A percentile compares a stretch with the other conserved stretches of the same genome.
Evolutionary conservation across 2,329 filamentous ascomycete genomes (phyloP).

Genomic region (Fragosphaeria purpurea): DNA sequence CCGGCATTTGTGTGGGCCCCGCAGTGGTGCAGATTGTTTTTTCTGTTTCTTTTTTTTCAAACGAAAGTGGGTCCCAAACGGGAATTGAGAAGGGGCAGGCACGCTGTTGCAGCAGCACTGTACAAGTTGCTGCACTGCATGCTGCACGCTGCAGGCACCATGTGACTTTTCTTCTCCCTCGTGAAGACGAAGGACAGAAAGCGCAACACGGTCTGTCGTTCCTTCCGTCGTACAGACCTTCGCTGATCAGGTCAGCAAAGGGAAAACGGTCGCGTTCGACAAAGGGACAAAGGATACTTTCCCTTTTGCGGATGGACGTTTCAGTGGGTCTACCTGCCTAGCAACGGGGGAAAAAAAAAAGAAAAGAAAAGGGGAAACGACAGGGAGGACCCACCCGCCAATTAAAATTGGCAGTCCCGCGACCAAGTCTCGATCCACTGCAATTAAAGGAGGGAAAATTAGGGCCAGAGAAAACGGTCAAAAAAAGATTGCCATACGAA

Average conservation of each 20-base stretch:
- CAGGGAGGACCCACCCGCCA: constrained; percentile 6
- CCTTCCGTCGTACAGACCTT: too few species aligned
- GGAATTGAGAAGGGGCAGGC: not conserved
- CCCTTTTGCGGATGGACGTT: not conserved
- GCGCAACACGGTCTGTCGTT: too few species aligned
- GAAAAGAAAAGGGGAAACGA: not conserved
- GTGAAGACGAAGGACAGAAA: not conserved
- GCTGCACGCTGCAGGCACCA: constrained; percentile 1
- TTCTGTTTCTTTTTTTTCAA: too few species aligned
- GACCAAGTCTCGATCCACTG: constrained; percentile 13
- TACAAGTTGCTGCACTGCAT: too few species aligned
- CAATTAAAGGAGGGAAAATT: constrained; percentile 12
- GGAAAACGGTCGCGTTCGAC: not conserved
- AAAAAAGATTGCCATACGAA: not conserved
- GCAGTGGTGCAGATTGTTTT: not conserved
- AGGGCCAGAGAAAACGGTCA: not conserved
- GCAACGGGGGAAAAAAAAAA: constrained; percentile 6
- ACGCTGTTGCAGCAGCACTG: constrained; percentile 1
- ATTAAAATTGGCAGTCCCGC: constrained; percentile 13
- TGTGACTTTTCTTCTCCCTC: constrained; percentile 5
- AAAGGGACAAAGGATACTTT: too few species aligned
- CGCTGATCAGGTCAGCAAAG: constrained; percentile 5
- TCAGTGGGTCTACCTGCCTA: not conserved
- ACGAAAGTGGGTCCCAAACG: not conserved
- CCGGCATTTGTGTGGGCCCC: constrained; percentile 7